Evolutionary conservation across 2,329 filamentous ascomycete genomes (phyloP), one percentile per base, ranked within the genome.

Genomic region (Dactylellina parvicollis): DNA sequence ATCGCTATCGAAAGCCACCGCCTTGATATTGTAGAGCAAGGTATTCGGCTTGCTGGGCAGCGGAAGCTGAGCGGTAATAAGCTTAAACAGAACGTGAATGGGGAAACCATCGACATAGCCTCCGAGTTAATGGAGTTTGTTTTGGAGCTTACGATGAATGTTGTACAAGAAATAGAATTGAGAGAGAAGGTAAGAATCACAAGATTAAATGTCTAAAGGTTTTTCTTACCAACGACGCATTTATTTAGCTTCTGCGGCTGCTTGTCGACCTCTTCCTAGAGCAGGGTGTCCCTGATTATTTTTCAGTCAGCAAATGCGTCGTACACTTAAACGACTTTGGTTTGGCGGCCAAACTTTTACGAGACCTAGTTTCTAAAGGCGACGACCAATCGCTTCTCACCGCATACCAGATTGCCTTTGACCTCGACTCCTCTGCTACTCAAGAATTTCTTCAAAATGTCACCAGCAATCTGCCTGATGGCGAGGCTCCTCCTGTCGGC

Each of bases 111-210:
- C 18, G 85, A 86, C 2, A 87, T 89, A 26, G 90, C 92, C 16
- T 93, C 98, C 80, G 94, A 98, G 80, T 83, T 99, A 66, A 95
- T 99, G 89, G 95, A 99, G 77, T 99, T 99, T 79, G 90, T 95
- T 18, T 83, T 99, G 74, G 89, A 93, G 77, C 96, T 99, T 76
- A 97, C 94, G 84, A 96, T 99, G 92, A 93, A 96, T 75, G 90
- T 98, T 73, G 92, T 99, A 16, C 95, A 98, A 82, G 95, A 99
- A 82, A 88, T 94, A 59, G 89, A 89, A 50, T 87, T 98, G 79
- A 88, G 95, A 75, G 89, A 89, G 77, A 86, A 89, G 82, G 85
- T 86, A 82, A 62, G 28, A 76, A 22, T 40, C 14, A 16, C 52
- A 49, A 22, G 30, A 7, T 40, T 42, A 1, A 56, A 44, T 50